Evolutionary conservation across 2,329 filamentous ascomycete species (phyloP).

Genomic region (Polychaeton citri): DNA sequence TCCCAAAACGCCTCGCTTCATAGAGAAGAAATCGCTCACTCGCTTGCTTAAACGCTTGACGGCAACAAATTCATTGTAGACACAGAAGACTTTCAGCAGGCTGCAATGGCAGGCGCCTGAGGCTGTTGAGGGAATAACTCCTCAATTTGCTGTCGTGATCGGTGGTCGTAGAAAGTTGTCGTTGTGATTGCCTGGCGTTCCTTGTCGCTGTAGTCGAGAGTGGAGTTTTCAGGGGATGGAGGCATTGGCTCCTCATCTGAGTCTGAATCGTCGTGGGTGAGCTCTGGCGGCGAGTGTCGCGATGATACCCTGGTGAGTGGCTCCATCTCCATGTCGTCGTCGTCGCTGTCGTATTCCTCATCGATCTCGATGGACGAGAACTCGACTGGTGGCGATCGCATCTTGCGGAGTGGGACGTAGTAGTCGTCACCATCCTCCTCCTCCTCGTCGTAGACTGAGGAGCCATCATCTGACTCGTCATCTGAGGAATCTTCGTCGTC

Average conservation of each 20-base stretch:
- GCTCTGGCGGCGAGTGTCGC: slow-evolving; percentile 34
- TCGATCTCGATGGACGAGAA: slow-evolving; percentile 31
- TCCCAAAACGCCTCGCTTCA: slow-evolving; percentile 10
- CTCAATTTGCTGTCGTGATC: slow-evolving; percentile 12
- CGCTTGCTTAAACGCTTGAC: slow-evolving; percentile 16
- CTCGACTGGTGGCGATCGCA: slow-evolving; percentile 26
- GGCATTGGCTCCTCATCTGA: slow-evolving; percentile 37
- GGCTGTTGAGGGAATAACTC: slow-evolving; percentile 22
- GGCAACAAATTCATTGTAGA: slow-evolving; percentile 13
- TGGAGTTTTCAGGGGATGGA: slow-evolving; percentile 30
- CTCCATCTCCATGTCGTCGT: slow-evolving; percentile 29
- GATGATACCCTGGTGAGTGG: slow-evolving; percentile 32
- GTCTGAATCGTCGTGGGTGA: slow-evolving; percentile 31
- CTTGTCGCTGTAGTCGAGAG: slow-evolving; percentile 34
- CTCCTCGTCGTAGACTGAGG: slow-evolving; percentile 39
- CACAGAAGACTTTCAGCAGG: slow-evolving; percentile 25
- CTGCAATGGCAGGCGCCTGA: slow-evolving; percentile 26
- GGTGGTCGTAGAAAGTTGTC: slow-evolving; percentile 29
- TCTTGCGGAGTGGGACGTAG: slow-evolving; percentile 23
- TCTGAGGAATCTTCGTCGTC: slow-evolving; percentile 46
- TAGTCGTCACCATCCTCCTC: slow-evolving; percentile 35
- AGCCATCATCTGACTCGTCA: slow-evolving; percentile 35
- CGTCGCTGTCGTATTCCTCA: slow-evolving; percentile 27
- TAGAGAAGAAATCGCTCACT: slow-evolving; percentile 3
- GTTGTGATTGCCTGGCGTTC: slow-evolving; percentile 31